Percentiles rank a stretch among this genome's conserved stretches.
phyloP scores from a whole-genome alignment of 2,329 filamentous ascomycete species.

The Onygena corvina region DNA sequence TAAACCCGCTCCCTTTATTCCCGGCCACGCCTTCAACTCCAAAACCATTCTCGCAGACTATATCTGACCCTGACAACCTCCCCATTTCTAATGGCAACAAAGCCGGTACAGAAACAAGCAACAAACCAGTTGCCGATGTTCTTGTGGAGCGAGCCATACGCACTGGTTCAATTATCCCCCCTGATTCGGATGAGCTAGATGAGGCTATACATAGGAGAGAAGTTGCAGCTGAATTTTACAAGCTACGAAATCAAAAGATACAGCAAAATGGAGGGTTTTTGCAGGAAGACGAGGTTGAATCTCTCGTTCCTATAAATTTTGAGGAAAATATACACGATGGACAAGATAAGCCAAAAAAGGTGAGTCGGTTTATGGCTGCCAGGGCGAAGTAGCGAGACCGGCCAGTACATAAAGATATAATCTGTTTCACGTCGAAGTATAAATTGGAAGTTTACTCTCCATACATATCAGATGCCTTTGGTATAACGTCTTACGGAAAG shows the following conservation, averaged over 20 bases:
- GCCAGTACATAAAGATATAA: neutral
- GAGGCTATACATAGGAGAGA: constrained; percentile 61
- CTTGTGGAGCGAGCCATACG: constrained; percentile 41
- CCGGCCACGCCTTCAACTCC: constrained; percentile 28
- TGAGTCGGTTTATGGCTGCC: constrained; percentile 40
- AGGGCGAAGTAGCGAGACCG: constrained; percentile 25
- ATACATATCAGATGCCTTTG: too few relatives aligned
- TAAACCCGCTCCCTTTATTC: constrained; percentile 24
- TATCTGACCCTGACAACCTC: constrained; percentile 17
- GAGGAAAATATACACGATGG: constrained; percentile 33
- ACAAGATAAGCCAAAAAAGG: constrained; percentile 22
- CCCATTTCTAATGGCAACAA: neutral
- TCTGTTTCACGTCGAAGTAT: too few relatives aligned
- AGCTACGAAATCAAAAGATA: constrained; percentile 69
- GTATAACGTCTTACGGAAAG: too few relatives aligned
- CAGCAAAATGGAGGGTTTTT: constrained; percentile 72
- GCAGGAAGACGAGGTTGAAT: constrained; percentile 53
- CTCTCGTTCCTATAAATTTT: constrained; percentile 51
- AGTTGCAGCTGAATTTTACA: constrained; percentile 71
- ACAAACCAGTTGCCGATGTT: constrained; percentile 44
- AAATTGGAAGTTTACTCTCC: too few relatives aligned
- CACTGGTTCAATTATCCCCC: constrained; percentile 21
- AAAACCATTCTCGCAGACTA: constrained; percentile 31
- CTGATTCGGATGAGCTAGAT: constrained; percentile 56
- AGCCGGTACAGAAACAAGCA: constrained; percentile 10